Evolutionary conservation across 495 filamentous ascomycete genomes (phyloP), one percentile per base, ranked within the genome.

Genomic region (Penicillium canescens): DNA sequence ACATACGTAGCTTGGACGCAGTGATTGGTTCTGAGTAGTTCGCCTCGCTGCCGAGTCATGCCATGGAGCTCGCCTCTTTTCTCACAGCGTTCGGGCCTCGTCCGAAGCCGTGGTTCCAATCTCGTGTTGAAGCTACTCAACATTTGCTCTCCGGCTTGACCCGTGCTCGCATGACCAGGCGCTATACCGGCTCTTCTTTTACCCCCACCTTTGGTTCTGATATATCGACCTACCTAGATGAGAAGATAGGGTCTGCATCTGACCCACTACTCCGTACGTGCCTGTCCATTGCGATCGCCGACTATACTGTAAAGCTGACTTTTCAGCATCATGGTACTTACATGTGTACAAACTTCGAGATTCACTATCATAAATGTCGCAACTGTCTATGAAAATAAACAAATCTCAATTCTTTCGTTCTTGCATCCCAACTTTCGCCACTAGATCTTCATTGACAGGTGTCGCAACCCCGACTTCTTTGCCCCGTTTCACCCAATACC

Each of bases 401-500:
- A 41, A 13, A 9, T 10, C 18, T 23, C 24, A 47, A 50, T 38
- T 50, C 7, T 9, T n/a, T 16, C 36, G 26, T 24, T 16, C 10
- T 43, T 21, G 35, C 23, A 24, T 16, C 7, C 28, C 8, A 56
- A 59, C 44, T 24, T 46, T 26, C 35, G 42, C 21, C 9, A 62
- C 35, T 20, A 59, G 20, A 4, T 24, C 14, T 13, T 46, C 49
- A 54, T 57, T 54, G 24, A 57, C 45, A 41, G 46, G 47, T 8
- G 51, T 53, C 12, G 16, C 6, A 7, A 87, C 47, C 10, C 82
- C 80, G 28, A 84, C 46, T 66, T 86, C 80, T 58, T 78, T 70
- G 18, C 78, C 87, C 34, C 78, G 76, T 49, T 62, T 68, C 42
- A 89, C 78, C 31, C 90, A 73, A 69, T 82, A 91, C 16, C 87